Conservation (phyloP, 2,329 filamentous ascomycete genomes). For the Aspergillus fijiensis region DNA sequence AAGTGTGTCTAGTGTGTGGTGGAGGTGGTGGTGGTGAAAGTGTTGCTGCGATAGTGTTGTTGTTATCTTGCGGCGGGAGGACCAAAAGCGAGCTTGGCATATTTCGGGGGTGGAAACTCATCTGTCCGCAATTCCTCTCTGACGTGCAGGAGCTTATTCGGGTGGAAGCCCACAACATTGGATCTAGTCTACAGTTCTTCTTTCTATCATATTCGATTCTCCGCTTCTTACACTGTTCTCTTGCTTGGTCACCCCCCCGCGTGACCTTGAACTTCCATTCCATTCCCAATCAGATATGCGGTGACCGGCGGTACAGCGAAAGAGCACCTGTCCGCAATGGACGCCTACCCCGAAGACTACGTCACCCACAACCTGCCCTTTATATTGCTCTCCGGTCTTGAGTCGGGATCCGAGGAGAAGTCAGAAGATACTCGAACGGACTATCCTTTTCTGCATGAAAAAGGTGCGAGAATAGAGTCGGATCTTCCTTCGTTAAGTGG, state of each 20-base stretch:
- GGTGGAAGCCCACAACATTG: background rate
- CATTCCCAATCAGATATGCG: constrained; percentile 30
- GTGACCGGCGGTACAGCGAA: constrained; percentile 28
- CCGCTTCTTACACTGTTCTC: background rate
- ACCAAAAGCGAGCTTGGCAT: constrained; percentile 7
- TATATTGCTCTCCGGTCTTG: constrained; percentile 76
- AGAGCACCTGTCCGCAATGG: constrained; percentile 42
- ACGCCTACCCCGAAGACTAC: constrained; percentile 61
- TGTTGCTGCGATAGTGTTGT: background rate
- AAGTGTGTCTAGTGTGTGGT: background rate
- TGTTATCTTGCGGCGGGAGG: background rate
- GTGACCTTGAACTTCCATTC: constrained; percentile 5
- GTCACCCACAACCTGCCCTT: constrained; percentile 84
- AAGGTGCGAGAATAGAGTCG: constrained; percentile 65
- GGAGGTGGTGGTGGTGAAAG: no score
- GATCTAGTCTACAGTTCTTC: background rate
- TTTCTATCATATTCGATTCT: background rate
- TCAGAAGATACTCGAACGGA: constrained; percentile 37
- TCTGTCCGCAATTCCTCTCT: background rate
- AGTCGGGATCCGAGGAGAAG: constrained; percentile 38
- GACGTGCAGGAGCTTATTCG: background rate
- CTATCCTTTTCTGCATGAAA: constrained; percentile 54
- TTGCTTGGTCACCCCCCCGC: background rate
- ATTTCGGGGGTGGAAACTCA: constrained; percentile 7
- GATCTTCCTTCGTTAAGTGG: constrained; percentile 67